Evolutionary conservation across 176 grass and related monocot genomes (phyloP).

Genomic region (Avena sativa): DNA sequence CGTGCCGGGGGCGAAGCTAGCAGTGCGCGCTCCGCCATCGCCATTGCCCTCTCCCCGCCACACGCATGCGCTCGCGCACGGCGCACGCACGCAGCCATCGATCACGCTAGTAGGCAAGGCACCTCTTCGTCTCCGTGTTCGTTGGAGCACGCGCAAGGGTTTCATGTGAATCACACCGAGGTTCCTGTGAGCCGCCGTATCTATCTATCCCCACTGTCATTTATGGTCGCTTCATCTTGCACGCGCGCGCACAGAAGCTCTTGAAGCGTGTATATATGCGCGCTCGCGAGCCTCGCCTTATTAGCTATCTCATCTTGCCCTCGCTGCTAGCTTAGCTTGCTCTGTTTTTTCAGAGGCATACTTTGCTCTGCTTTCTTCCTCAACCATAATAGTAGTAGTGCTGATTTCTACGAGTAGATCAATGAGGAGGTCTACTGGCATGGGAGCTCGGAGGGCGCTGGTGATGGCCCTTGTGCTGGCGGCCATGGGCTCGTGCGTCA

Average conservation of each 20-base stretch:
- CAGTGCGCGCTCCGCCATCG: not conserved
- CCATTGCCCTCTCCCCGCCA: constrained; percentile 42
- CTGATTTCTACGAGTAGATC: too few species aligned
- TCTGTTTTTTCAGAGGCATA: not conserved
- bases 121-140: not conserved
- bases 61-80: not conserved
- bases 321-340: not conserved
- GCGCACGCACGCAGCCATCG: not conserved
- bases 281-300: not conserved
- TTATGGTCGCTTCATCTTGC: constrained; percentile 30
- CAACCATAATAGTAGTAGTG: too few species aligned
- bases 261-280: not conserved
- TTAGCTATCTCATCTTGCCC: not conserved
- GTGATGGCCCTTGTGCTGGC: constrained; percentile 4
- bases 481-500: not conserved
- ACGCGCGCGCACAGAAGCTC: not conserved
- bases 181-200: constrained; percentile 49
- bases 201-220: not conserved
- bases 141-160: not conserved
- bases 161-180: constrained; percentile 47
- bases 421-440: constrained; percentile 11
- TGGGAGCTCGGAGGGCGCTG: not conserved
- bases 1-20: not conserved
- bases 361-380: too few species aligned
- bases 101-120: not conserved